A percentile compares a stretch with the other conserved stretches of the same genome.
Conservation (phyloP, 2,329 filamentous ascomycete genomes). For the Fusarium nygamai region DNA sequence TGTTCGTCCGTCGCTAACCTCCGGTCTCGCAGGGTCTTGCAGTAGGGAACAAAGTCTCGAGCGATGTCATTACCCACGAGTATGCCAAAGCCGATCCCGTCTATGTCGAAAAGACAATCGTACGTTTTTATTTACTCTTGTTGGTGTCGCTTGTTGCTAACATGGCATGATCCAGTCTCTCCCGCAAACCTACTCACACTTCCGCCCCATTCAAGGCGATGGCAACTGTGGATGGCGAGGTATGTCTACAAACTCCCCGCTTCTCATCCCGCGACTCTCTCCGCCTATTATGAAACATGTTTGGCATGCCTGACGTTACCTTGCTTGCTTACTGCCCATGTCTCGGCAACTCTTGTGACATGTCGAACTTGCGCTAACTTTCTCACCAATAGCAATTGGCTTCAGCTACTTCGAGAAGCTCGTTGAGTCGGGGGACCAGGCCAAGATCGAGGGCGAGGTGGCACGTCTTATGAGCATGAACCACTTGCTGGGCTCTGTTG, state of each 20-base stretch:
- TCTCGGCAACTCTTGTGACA: conserved; percentile 25
- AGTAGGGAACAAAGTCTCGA: conserved; percentile 81
- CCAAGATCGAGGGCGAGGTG: conserved; percentile 75
- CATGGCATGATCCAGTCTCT: conserved; percentile 67
- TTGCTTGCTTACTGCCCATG: conserved; percentile 24
- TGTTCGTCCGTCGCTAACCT: conserved; percentile 21
- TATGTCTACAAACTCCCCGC: conserved; percentile 58
- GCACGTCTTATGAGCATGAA: conserved; percentile 77
- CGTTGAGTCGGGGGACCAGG: conserved; percentile 71
- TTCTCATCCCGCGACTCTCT: conserved; percentile 5
- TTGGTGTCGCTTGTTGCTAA: conserved; percentile 23
- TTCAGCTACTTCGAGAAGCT: conserved; percentile 94
- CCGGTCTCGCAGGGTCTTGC: conserved; percentile 76
- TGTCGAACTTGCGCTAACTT: conserved; percentile 23
- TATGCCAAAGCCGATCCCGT: conserved; percentile 89
- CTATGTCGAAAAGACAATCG: conserved; percentile 87
- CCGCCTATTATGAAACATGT: conserved; percentile 6
- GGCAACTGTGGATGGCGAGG: conserved; percentile 98
- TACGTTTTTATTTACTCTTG: conserved; percentile 58
- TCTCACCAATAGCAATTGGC: conserved; percentile 73
- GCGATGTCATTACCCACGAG: conserved; percentile 80
- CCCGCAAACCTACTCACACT: conserved; percentile 85
- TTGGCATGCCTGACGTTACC: conserved; percentile 16
- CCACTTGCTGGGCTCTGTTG: conserved; percentile 74
- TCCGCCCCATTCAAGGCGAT: conserved; percentile 88